These are phyloP conservation scores for Paramecium primaurelia DNA, from an alignment of 73 alveolate species.

Conservation along the genomic window DNA sequence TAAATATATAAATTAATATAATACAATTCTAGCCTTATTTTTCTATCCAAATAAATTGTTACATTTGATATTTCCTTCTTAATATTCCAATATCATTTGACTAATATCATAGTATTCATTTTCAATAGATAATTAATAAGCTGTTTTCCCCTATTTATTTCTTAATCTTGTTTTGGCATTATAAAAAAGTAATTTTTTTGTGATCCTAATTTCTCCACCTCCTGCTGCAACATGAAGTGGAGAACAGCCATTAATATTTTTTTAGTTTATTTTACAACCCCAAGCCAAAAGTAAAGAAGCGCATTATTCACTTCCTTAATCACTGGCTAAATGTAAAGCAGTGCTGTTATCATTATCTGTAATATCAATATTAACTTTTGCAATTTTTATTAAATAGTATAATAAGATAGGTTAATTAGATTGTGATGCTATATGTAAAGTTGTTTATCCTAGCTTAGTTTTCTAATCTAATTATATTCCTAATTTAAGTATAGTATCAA, in stretches of 20 bases:
- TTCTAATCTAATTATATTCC: not conserved
- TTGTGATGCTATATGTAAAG: slow-evolving; percentile 80
- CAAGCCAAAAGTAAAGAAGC: slow-evolving; percentile 71
- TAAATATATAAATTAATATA: not conserved
- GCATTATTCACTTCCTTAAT: slow-evolving; percentile 72
- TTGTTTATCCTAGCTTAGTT: slow-evolving; percentile 65
- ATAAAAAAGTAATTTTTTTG: not conserved
- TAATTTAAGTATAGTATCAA: not conserved
- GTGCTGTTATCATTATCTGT: slow-evolving; percentile 69
- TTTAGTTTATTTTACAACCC: slow-evolving; percentile 67
- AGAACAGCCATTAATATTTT: slow-evolving; percentile 76
- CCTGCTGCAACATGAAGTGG: slow-evolving; percentile 84
- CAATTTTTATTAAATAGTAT: slow-evolving; percentile 62
- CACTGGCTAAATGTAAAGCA: slow-evolving; percentile 86
- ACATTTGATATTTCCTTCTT: not conserved
- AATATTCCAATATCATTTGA: not conserved
- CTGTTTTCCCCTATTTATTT: not conserved
- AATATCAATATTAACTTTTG: slow-evolving; percentile 60
- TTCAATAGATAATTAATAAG: not conserved
- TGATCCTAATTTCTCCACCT: not conserved
- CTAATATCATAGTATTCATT: not conserved
- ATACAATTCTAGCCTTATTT: not conserved
- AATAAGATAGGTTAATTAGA: slow-evolving; percentile 78
- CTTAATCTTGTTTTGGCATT: not conserved
- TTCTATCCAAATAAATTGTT: not conserved